These are phyloP conservation scores for Penicillium expansum DNA, from an alignment of 2,329 filamentous ascomycete species.

Conservation along the genomic window DNA sequence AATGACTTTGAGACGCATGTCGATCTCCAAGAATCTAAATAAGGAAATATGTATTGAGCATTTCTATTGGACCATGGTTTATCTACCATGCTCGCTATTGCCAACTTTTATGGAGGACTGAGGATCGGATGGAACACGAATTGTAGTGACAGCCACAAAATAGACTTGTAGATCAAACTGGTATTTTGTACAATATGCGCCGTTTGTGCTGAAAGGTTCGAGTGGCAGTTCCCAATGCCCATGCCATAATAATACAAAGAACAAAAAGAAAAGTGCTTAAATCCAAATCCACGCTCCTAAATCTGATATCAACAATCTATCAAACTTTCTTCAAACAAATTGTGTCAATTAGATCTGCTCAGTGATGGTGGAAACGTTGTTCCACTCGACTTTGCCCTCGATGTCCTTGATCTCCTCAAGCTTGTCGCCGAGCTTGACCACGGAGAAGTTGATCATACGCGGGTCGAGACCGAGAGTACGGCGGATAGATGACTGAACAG, in stretches of 20 bases:
- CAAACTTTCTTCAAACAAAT: background rate
- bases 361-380: slow-evolving; percentile 31
- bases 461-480: slow-evolving; percentile 80
- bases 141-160: background rate
- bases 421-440: slow-evolving; percentile 78
- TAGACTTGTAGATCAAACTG: slow-evolving; percentile 16
- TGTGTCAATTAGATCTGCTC: slow-evolving; percentile 24
- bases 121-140: background rate
- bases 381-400: slow-evolving; percentile 55
- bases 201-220: slow-evolving; percentile 30
- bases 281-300: slow-evolving; percentile 12
- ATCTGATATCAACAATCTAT: slow-evolving; percentile 9
- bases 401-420: slow-evolving; percentile 61
- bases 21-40: background rate
- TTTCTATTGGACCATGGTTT: background rate
- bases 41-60: background rate
- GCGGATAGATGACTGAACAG: slow-evolving; percentile 71
- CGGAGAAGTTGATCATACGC: slow-evolving; percentile 79
- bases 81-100: background rate
- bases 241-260: slow-evolving; percentile 30
- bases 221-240: slow-evolving; percentile 21
- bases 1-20: background rate
- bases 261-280: slow-evolving; percentile 20
- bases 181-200: slow-evolving; percentile 32
- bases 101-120: background rate